Evolutionary conservation across 257 asterid species (phyloP).

Genomic region (Solanum appendiculatum): DNA sequence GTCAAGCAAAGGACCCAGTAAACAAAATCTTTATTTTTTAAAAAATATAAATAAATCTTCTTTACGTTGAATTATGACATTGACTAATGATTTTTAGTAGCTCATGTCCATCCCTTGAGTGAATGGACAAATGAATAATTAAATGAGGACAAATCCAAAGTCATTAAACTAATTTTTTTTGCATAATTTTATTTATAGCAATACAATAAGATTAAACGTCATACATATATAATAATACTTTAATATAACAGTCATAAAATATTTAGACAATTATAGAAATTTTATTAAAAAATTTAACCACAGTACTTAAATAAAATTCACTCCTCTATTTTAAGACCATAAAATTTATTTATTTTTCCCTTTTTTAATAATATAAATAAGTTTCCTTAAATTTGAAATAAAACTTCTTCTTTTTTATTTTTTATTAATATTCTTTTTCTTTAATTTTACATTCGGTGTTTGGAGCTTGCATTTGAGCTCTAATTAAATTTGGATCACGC

Average conservation of each 20-base stretch:
- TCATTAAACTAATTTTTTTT: not conserved
- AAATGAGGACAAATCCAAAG: not conserved
- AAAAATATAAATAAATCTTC: not conserved
- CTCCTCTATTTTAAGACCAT: not conserved
- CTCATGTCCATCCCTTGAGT: not conserved
- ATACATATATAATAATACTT: too few relatives aligned
- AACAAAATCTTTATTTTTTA: not conserved
- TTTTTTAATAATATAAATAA: not conserved
- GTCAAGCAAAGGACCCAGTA: not conserved
- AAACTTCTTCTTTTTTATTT: not conserved
- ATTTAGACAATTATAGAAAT: too few relatives aligned
- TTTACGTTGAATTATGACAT: not conserved
- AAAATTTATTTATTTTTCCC: not conserved
- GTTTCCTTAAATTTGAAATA: not conserved
- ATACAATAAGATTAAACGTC: not conserved
- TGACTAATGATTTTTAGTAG: not conserved
- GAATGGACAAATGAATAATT: not conserved
- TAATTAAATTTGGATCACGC: not conserved
- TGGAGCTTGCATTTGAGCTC: not conserved
- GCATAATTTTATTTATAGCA: not conserved
- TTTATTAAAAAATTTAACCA: not conserved
- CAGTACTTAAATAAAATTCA: not conserved
- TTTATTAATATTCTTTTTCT: too few relatives aligned
- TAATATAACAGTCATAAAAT: too few relatives aligned
- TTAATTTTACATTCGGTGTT: too few relatives aligned